Conservation (phyloP, 2,329 filamentous ascomycete genomes). For the Aureobasidium pullulans region DNA sequence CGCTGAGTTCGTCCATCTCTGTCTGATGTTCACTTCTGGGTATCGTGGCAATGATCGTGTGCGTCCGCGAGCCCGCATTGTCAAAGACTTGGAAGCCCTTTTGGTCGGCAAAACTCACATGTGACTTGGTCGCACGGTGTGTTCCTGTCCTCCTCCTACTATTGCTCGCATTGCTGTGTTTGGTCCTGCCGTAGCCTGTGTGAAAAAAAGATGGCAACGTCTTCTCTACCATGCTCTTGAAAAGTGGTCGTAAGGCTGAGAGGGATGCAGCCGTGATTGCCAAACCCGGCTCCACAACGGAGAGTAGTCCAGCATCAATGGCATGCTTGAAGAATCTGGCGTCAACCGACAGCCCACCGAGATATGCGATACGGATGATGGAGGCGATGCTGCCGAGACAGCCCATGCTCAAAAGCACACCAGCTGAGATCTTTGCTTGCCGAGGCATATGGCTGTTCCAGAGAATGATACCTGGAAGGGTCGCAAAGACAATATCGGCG, state of each 20-base stretch:
- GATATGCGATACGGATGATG: slow-evolving; percentile 14
- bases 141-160: neutral
- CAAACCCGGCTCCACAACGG: slow-evolving; percentile 19
- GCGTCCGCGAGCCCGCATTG: neutral
- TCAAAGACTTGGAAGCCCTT: slow-evolving; percentile 11
- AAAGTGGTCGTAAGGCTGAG: slow-evolving; percentile 19
- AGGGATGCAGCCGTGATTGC: slow-evolving; percentile 21
- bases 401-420: slow-evolving; percentile 14
- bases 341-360: neutral
- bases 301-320: slow-evolving; percentile 16
- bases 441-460: slow-evolving; percentile 14
- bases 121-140: neutral
- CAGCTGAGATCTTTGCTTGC: slow-evolving; percentile 9
- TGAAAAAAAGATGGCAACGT: neutral
- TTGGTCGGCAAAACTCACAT: neutral
- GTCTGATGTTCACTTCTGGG: neutral
- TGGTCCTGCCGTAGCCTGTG: neutral
- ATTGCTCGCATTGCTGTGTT: neutral
- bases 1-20: neutral
- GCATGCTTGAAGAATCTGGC: slow-evolving; percentile 7
- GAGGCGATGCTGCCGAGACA: slow-evolving; percentile 12
- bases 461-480: slow-evolving; percentile 9
- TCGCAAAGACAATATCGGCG: slow-evolving; percentile 13
- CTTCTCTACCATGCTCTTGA: slow-evolving; percentile 12
- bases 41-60: neutral